phyloP scores from a whole-genome alignment of 2,329 filamentous ascomycete species.

The Phaeosphaeriaceae sp. region DNA sequence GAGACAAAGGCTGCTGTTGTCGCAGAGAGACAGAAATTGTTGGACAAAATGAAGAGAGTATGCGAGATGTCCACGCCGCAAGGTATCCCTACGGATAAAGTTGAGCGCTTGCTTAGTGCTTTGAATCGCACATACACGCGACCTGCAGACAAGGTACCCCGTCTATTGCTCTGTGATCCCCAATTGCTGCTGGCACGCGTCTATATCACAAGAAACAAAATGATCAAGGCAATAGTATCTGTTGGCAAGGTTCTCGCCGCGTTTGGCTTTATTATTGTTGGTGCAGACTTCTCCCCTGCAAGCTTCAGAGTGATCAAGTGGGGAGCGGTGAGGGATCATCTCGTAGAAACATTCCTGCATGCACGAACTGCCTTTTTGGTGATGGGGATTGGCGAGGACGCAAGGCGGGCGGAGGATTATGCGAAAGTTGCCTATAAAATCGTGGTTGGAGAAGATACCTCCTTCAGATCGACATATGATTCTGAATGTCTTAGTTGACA shows the following conservation, averaged over 20 bases:
- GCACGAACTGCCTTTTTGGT: conserved; percentile 30
- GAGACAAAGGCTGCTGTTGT: conserved; percentile 7
- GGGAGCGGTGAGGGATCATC: conserved; percentile 33
- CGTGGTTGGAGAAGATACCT: conserved; percentile 44
- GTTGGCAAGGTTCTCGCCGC: conserved; percentile 8
- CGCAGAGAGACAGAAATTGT: conserved; percentile 9
- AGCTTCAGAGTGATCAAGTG: conserved; percentile 30
- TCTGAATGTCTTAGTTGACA: no score
- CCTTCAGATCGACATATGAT: conserved; percentile 26
- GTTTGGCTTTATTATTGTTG: conserved; percentile 21
- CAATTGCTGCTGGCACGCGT: conserved; percentile 19
- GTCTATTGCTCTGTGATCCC: conserved; percentile 27
- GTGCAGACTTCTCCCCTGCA: conserved; percentile 13
- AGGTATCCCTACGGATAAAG: background rate
- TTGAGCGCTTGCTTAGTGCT: conserved; percentile 18
- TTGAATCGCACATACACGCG: conserved; percentile 24
- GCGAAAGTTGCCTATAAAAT: conserved; percentile 42
- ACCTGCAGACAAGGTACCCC: conserved; percentile 24
- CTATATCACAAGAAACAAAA: conserved; percentile 9
- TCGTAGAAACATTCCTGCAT: conserved; percentile 38
- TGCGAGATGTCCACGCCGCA: background rate
- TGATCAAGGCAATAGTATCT: conserved; percentile 9
- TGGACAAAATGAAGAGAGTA: background rate
- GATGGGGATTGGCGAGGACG: conserved; percentile 19
- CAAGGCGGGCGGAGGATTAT: conserved; percentile 33